Base-by-base conservation (phyloP, 2,329 filamentous ascomycete genomes). In the Allantophomopsis lycopodina region DNA sequence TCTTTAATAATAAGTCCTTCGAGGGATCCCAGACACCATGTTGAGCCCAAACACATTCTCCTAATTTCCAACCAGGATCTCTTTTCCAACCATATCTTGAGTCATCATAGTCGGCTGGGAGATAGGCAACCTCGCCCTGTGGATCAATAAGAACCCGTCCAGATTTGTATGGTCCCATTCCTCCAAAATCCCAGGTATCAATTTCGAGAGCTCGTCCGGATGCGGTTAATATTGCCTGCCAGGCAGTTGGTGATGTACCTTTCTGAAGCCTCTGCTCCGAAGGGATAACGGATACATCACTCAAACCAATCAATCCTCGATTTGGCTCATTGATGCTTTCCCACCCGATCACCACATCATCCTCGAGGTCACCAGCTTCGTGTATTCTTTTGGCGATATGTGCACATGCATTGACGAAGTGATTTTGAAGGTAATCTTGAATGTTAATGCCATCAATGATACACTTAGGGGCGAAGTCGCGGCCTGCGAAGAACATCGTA, bases 291-390 rank as follows among this genome's bases (percentile, higher is more conserved):
- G 79, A 82, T 38, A 98, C 68, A 55, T 96, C 87, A 43, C 78
- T 71, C 54, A 84, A 81, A 11, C 88, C 88, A 36, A 93, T 76
- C 55, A 95, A 68, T 17, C 93, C 89, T 53, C 83, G 75, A 58
- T 93, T 91, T 1, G 91, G 91, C 60, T 98, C 91, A 54, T 98
- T 98, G 60, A 96, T 67, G 53, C 79, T 94, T 64, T 98, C 91
- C 83, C 89, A 98, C 2, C 91, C 91, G 50, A 96, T 81, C 5
- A 98, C 78, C 21, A 91, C 77, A 16, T 88, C 79, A 46, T 91
- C 73, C 54, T 93, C 83, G 11, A 98, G 66, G 55, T 87, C 88
- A 0, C 86, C 88, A 2, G 91, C 88, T 50, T 96, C 87, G 42
- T 86, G 78, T 48, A 98, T 93, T 42, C 83, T 74, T 55, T 74